Evolutionary conservation across 2,329 filamentous ascomycete species (phyloP), one percentile per base, ranked within the genome.

Genomic region (Verticillium alfalfae): DNA sequence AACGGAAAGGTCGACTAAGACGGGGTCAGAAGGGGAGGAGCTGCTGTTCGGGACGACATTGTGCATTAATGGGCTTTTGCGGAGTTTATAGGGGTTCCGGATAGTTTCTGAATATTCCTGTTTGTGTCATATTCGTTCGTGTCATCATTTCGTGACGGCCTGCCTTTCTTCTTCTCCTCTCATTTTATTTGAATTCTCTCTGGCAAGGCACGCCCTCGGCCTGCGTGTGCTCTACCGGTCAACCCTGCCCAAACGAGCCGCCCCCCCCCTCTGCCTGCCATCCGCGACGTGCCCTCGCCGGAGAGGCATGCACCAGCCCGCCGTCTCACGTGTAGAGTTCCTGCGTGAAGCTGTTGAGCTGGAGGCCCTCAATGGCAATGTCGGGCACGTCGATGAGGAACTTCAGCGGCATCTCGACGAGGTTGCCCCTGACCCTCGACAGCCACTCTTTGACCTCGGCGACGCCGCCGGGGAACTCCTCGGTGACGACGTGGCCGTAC

Each of bases 321-420:
- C 26, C 26, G 26, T 31, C 26, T 31, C 26, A 83, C 5, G 90
- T 93, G 74, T 93, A 93, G 41, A 93, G 75, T 69, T 88, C 86
- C 69, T 90, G 84, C 1, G 90, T 93, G 68, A 92, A 74, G 34
- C 82, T 81, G 76, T 93, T 93, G 66, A 93, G 76, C 26, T 84
- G 82, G 69, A 96, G 69, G 0, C 93, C 92, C 67, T 92, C 86
- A 81, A 93, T 88, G 4, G 93, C 94, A 73, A 97, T 88, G 73
- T 97, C 93, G 69, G 92, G 85, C 9, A 86, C 84, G 38, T 93
- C 90, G 69, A 89, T 88, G 73, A 97, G 78, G 79, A 97, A 97
- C 66, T 92, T 81, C 67, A 97, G 79, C 34, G 93, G 92, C 93
- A 97, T 97, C 80, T 97, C 91, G 8, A 97, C 89, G 56, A 93